A percentile compares a stretch with the other conserved stretches of the same genome.
Evolutionary conservation across 2,329 filamentous ascomycete species (phyloP).

Genomic region (Ceratocystis cubensis): DNA sequence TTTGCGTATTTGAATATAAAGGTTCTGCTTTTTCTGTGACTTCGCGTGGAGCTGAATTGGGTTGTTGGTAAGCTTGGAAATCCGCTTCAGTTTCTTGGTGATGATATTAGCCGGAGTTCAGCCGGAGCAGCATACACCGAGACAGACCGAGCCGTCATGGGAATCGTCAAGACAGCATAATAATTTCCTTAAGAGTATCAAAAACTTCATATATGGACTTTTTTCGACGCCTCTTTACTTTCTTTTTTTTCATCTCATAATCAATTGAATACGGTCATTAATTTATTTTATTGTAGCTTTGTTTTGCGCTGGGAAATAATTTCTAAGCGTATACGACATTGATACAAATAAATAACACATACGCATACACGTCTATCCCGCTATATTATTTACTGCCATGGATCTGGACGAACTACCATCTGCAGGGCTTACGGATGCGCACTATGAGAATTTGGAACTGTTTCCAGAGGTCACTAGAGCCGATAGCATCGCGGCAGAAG

Average conservation of each 20-base stretch:
- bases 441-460: constrained; percentile 17
- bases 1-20: neutral
- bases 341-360: neutral
- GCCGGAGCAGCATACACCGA: neutral
- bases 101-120: constrained; percentile 3
- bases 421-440: constrained; percentile 12
- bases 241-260: neutral
- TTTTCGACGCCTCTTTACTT: neutral
- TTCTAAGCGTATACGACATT: neutral
- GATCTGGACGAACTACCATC: constrained; percentile 20
- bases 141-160: constrained; percentile 16
- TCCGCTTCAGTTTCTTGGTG: constrained; percentile 4
- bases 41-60: neutral
- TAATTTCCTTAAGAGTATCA: neutral
- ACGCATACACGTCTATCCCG: neutral
- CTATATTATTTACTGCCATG: constrained; percentile 6
- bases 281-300: neutral
- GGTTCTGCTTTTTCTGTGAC: neutral
- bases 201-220: neutral
- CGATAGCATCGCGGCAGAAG: constrained; percentile 9
- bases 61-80: neutral
- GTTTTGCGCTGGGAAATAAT: neutral
- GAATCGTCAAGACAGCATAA: neutral
- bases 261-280: neutral
- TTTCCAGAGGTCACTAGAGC: constrained; percentile 15